A percentile compares a stretch with the other conserved stretches of the same genome.
phyloP scores from a whole-genome alignment of 2,329 filamentous ascomycete genomes.

The Talaromyces sp. region DNA sequence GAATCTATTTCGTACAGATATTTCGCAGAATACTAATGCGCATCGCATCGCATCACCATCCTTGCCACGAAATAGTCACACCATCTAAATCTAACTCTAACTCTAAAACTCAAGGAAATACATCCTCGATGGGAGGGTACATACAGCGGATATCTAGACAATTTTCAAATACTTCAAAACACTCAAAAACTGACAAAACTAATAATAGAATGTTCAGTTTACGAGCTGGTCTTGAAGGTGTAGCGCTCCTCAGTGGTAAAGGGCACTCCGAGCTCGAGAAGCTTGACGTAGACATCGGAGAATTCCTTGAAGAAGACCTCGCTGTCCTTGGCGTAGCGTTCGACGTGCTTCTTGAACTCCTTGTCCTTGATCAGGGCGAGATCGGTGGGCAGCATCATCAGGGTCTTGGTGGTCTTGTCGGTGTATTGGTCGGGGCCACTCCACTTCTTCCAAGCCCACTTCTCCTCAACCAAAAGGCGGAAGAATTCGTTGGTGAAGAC shows the following conservation, averaged over 20 bases:
- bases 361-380: conserved; percentile 84
- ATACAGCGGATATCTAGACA: neutral
- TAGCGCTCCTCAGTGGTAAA: conserved; percentile 61
- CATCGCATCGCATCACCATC: neutral
- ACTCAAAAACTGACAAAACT: neutral
- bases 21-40: neutral
- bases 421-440: conserved; percentile 85
- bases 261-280: conserved; percentile 92
- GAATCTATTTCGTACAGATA: neutral
- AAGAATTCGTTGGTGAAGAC: conserved; percentile 94
- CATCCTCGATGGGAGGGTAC: neutral
- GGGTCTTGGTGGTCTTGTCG: conserved; percentile 75
- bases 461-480: conserved; percentile 79
- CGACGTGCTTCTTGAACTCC: conserved; percentile 70
- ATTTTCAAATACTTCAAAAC: neutral
- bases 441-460: conserved; percentile 91
- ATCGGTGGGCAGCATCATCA: conserved; percentile 98
- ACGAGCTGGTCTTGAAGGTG: conserved; percentile 57
- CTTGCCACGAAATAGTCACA: neutral
- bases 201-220: conserved; percentile 11
- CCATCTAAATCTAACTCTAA: conserved; percentile 7
- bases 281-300: conserved; percentile 65
- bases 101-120: neutral
- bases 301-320: conserved; percentile 94
- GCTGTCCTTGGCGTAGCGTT: conserved; percentile 87